These are phyloP conservation scores for Kewa caespitosa DNA, from an alignment of 179 eudicot genomes.

Conservation along the genomic window DNA sequence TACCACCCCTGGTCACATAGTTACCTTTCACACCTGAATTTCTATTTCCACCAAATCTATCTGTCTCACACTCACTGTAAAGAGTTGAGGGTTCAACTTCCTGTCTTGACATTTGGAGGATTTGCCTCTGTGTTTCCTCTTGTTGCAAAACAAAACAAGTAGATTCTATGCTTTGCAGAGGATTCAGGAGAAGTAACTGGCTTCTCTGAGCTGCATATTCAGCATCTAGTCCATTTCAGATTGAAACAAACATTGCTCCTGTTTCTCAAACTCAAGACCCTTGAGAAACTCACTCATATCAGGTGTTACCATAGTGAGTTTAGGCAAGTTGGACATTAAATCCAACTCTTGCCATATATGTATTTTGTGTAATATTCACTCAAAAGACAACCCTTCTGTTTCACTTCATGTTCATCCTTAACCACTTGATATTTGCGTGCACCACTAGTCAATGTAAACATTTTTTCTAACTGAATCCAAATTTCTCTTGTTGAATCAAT, in stretches of 20 bases:
- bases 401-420: neutral
- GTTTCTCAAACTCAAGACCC: neutral
- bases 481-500: neutral
- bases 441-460: neutral
- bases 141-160: neutral
- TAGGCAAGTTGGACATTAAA: neutral
- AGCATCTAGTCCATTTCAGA: neutral
- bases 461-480: neutral
- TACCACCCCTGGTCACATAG: no score
- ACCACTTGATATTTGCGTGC: neutral
- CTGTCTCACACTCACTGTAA: neutral
- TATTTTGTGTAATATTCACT: neutral
- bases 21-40: no score
- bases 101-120: neutral
- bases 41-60: neutral
- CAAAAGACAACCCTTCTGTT: neutral
- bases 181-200: neutral
- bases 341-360: neutral
- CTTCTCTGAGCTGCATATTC: neutral
- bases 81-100: neutral
- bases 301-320: rapidly evolving
- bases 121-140: neutral
- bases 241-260: neutral
- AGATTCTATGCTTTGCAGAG: neutral
- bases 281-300: neutral